Evolutionary conservation across 2,329 filamentous ascomycete species (phyloP), one percentile per base, ranked within the genome.

Genomic region (Daldinia sp.): DNA sequence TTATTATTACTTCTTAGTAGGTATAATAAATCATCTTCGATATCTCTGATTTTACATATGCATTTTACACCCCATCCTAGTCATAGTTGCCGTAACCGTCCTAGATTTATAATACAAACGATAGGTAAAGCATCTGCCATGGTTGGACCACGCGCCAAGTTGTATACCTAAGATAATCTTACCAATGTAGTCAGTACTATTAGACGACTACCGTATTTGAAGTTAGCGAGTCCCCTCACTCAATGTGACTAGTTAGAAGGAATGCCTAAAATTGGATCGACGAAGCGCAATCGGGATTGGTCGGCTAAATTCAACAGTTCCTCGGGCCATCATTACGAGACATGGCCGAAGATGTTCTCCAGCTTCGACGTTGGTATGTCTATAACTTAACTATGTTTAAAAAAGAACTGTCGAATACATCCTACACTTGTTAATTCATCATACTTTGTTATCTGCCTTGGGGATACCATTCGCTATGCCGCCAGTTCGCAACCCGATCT

Each of bases 401-500:
- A 33, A 6, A 15, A 51, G 46, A 12, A 7, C 26, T 4, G 4
- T 30, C 13, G 18, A 33, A 10, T 2, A 15, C 15, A 7, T 51
- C 18, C 26, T 18, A 10, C 41, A 42, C 35, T 1, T 39, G 35
- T 39, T 18, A 13, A 20, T n/a, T 5, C 15, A 33, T 46, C 28
- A 18, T n/a, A 51, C 20, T 9, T 30, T n/a, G 5, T 13, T 30
- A 2, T 23, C 18, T 44, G 4, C 20, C 20, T 23, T 1, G 2
- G 6, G 4, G 23, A 41, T 4, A 44, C 35, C n/a, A 6, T 18
- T 42, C 26, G 13, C 18, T 48, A 87, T 85, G 86, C 84, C 82
- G 44, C 78, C 78, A 10, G 75, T 86, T 41, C 81, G 81, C 64
- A 89, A 88, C 67, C 86, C 86, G 9, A 87, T 88, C 72, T 81